Evolutionary conservation across 2,329 filamentous ascomycete species (phyloP), one percentile per base, ranked within the genome.

Genomic region (Pyricularia sp.): DNA sequence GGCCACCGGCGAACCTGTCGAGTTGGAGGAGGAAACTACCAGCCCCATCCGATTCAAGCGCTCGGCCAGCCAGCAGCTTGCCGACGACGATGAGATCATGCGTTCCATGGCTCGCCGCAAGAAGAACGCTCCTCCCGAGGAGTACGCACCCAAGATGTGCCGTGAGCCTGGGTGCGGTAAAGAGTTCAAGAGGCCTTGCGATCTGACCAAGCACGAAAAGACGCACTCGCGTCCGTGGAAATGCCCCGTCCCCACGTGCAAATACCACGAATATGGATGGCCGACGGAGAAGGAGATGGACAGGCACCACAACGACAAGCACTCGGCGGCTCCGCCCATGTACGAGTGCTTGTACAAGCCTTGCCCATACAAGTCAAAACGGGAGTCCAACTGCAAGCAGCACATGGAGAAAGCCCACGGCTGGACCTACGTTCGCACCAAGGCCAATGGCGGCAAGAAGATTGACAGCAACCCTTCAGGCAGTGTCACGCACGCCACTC

Each of bases 211-310:
- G 84, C 95, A 99, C 80, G 92, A 97, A 82, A 99, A 98, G 84
- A 98, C 94, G 0, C 95, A 99, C 79, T 93, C 92, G 69, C 92
- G 95, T 50, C 95, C 94, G 11, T 97, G 92, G 91, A 99, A 99
- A 83, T 99, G 95, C 79, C 86, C 89, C 7, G 83, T 92, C 26
- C 76, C 86, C 59, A 89, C 87, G 64, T 98, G 95, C 91, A 97
- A 96, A 78, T 98, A 97, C 79, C 88, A 92, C 78, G 86, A 90
- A 42, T 88, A 92, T 74, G 95, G 95, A 66, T 98, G 94, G 92
- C 94, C 95, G 4, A 98, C 95, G 0, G 94, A 98, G 81, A 98
- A 99, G 81, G 95, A 98, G 81, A 92, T 94, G 80, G 94, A 97
- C 74, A 92, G 95, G 68, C 95, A 99, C 79, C 87, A 93, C 79